Evolutionary conservation across 2,329 filamentous ascomycete species (phyloP).

Genomic region (Periconia sp.): DNA sequence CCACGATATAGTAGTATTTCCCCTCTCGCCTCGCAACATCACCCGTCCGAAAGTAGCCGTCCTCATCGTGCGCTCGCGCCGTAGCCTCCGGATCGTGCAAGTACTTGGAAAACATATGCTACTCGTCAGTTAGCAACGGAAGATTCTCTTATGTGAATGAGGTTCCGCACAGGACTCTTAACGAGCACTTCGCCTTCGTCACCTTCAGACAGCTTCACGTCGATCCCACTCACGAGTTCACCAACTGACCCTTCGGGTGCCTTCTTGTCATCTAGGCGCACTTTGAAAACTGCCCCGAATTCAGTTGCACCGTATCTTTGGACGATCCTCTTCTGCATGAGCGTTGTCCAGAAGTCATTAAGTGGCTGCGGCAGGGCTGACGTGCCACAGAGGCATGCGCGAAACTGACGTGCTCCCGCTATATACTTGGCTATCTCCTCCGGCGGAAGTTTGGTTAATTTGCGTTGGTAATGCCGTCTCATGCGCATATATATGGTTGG

Average conservation of each 20-base stretch:
- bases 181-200: slow-evolving; percentile 57
- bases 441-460: slow-evolving; percentile 35
- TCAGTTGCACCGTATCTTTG: slow-evolving; percentile 55
- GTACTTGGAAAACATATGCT: slow-evolving; percentile 51
- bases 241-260: slow-evolving; percentile 43
- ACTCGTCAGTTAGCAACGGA: slow-evolving; percentile 4
- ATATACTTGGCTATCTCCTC: slow-evolving; percentile 48
- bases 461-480: slow-evolving; percentile 44
- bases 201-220: slow-evolving; percentile 50
- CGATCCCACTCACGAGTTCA: slow-evolving; percentile 45
- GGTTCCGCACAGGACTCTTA: slow-evolving; percentile 39
- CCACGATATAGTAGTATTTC: slow-evolving; percentile 60
- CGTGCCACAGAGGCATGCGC: slow-evolving; percentile 54
- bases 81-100: slow-evolving; percentile 52
- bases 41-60: slow-evolving; percentile 59
- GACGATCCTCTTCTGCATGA: slow-evolving; percentile 51
- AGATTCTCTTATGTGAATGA: not conserved
- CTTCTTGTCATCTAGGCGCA: slow-evolving; percentile 39
- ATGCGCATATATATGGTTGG: slow-evolving; percentile 47
- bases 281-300: slow-evolving; percentile 52
- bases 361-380: slow-evolving; percentile 58
- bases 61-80: slow-evolving; percentile 51
- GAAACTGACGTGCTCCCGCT: slow-evolving; percentile 49
- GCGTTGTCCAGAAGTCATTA: slow-evolving; percentile 57
- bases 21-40: slow-evolving; percentile 50